phyloP scores from a whole-genome alignment of 2,329 filamentous ascomycete species.

The Aspergillus pseudoviridinutans region DNA sequence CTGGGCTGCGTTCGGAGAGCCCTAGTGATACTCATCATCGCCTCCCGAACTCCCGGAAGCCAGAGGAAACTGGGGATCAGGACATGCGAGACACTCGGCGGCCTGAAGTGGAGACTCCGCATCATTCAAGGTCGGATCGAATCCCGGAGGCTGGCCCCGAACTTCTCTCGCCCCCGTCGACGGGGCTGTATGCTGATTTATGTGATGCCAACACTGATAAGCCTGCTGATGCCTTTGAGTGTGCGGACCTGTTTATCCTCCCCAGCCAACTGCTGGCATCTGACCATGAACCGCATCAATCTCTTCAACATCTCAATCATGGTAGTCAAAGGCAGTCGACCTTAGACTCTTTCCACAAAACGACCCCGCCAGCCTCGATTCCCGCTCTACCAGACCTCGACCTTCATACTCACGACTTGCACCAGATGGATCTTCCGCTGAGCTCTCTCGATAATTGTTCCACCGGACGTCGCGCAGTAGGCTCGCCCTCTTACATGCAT shows the following conservation, averaged over 20 bases:
- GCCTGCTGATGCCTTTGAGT: neutral
- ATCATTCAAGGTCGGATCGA: neutral
- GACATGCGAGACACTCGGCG: neutral
- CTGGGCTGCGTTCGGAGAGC: neutral
- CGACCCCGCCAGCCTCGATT: neutral
- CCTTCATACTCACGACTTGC: neutral
- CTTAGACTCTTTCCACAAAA: neutral
- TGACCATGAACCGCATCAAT: neutral
- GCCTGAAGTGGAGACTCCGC: neutral
- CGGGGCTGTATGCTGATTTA: neutral
- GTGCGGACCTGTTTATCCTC: neutral
- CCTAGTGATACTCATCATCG: neutral
- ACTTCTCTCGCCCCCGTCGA: neutral
- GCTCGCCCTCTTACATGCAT: neutral
- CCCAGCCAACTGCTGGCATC: neutral
- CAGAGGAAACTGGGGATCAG: neutral
- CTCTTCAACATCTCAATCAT: neutral
- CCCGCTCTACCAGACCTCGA: neutral
- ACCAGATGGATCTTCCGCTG: neutral
- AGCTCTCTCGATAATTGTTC: neutral
- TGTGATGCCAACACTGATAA: neutral
- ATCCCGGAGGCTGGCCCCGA: neutral
- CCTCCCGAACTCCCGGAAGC: neutral
- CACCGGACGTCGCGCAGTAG: neutral
- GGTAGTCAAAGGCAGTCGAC: neutral